Conservation (phyloP, 495 filamentous ascomycete genomes). For the Penicillium soppii region DNA sequence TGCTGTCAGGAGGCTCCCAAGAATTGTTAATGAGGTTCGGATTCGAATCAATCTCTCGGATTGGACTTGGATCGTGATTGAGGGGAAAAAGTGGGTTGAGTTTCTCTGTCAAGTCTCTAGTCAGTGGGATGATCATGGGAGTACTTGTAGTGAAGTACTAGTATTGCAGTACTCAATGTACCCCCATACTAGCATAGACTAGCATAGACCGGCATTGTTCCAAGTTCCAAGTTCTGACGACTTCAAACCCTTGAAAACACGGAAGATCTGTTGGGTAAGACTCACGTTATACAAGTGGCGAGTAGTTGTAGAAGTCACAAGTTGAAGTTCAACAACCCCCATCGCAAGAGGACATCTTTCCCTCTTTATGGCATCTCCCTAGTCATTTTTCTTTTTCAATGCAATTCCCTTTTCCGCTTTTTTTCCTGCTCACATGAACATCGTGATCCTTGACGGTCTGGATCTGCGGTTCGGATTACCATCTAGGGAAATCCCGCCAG, state of each 20-base stretch:
- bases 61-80: constrained; percentile 10
- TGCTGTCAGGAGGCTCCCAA: not conserved
- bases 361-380: constrained; percentile 5
- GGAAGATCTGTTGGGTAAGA: not conserved
- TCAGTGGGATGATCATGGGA: not conserved
- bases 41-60: not conserved
- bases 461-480: constrained; percentile 37
- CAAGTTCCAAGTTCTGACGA: too few species aligned
- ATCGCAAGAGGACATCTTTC: not conserved
- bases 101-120: not conserved
- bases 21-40: not conserved
- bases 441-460: constrained; percentile 17
- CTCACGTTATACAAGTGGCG: not conserved
- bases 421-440: constrained; percentile 16
- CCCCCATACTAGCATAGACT: too few species aligned
- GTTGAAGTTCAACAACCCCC: not conserved
- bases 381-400: not conserved
- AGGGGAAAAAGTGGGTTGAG: constrained; percentile 31
- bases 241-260: too few species aligned
- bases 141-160: not conserved
- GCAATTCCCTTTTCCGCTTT: constrained; percentile 1
- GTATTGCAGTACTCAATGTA: too few species aligned
- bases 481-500: constrained; percentile 34
- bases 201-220: too few species aligned
- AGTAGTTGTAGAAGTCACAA: not conserved